A percentile compares a stretch with the other conserved stretches of the same genome.
phyloP scores from a whole-genome alignment of 1,139 yeast genomes.

The Diutina ranongensis region DNA sequence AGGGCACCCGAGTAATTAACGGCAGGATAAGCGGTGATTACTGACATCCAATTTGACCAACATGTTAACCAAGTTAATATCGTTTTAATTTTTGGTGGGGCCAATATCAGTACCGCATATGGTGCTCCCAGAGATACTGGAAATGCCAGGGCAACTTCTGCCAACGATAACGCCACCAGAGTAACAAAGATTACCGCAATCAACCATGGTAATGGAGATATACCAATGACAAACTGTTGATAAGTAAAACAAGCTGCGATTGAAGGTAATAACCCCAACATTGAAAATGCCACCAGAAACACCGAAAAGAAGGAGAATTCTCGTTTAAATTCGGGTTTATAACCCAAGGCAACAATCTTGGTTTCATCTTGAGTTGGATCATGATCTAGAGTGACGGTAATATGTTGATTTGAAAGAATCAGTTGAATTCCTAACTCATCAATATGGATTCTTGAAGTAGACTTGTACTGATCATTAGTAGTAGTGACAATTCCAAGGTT shows the following conservation, averaged over 20 bases:
- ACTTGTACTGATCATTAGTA: no score
- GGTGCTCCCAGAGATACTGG: conserved; percentile 41
- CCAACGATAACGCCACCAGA: conserved; percentile 39
- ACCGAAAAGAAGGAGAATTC: conserved; percentile 53
- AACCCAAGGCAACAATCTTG: conserved; percentile 52
- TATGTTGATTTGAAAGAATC: not conserved
- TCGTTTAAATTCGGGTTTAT: conserved; percentile 63
- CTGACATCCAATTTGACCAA: conserved; percentile 48
- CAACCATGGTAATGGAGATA: conserved; percentile 44
- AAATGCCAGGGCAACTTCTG: conserved; percentile 36
- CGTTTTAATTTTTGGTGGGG: conserved; percentile 43
- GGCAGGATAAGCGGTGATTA: conserved; percentile 50
- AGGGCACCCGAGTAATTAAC: conserved; percentile 51
- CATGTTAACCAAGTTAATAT: conserved; percentile 49
- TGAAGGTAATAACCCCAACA: conserved; percentile 62
- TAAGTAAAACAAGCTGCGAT: conserved; percentile 48
- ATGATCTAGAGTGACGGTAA: not conserved
- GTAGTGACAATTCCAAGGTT: no score
- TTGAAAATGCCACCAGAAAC: conserved; percentile 61
- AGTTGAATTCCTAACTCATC: not conserved
- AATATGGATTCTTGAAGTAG: not conserved
- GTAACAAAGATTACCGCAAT: conserved; percentile 40
- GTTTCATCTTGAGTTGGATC: conserved; percentile 36
- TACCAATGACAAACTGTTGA: conserved; percentile 41
- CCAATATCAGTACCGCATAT: conserved; percentile 37